Evolutionary conservation across 2,329 filamentous ascomycete genomes (phyloP).

Genomic region (Aspergillus neotritici): DNA sequence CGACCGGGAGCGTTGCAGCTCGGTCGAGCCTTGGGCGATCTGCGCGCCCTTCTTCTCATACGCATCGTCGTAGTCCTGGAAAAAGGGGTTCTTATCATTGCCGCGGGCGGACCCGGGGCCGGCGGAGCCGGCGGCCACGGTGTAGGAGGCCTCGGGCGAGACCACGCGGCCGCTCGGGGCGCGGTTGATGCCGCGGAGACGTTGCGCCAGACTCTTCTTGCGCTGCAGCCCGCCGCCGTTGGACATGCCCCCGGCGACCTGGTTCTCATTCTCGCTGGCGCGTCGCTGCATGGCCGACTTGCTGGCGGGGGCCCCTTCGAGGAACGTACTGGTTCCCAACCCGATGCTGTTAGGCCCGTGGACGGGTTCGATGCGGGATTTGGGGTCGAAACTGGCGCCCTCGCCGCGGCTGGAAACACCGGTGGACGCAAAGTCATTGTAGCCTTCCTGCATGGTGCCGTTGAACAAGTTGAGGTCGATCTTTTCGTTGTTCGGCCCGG

Average conservation of each 20-base stretch:
- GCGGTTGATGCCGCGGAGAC: conserved; percentile 76
- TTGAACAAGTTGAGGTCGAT: conserved; percentile 85
- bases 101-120: conserved; percentile 29
- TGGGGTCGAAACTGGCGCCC: conserved; percentile 58
- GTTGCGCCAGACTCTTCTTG: conserved; percentile 92
- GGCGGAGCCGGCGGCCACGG: conserved; percentile 28
- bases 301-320: conserved; percentile 87
- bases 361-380: conserved; percentile 61
- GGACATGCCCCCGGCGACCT: conserved; percentile 27
- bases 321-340: conserved; percentile 87
- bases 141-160: conserved; percentile 47
- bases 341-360: conserved; percentile 81
- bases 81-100: conserved; percentile 69
- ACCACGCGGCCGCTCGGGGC: conserved; percentile 56
- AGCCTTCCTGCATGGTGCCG: conserved; percentile 78
- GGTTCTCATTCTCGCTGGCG: conserved; percentile 60
- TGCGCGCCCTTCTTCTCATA: conserved; percentile 60
- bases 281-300: conserved; percentile 70
- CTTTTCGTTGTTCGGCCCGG: conserved; percentile 73
- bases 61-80: conserved; percentile 67
- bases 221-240: conserved; percentile 61
- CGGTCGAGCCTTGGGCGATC: conserved; percentile 48
- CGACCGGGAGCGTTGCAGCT: conserved; percentile 37
- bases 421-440: conserved; percentile 65
- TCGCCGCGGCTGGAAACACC: conserved; percentile 33